Conservation (phyloP, 2,329 filamentous ascomycete genomes). For the Aspergillus fumigatiaffinis region DNA sequence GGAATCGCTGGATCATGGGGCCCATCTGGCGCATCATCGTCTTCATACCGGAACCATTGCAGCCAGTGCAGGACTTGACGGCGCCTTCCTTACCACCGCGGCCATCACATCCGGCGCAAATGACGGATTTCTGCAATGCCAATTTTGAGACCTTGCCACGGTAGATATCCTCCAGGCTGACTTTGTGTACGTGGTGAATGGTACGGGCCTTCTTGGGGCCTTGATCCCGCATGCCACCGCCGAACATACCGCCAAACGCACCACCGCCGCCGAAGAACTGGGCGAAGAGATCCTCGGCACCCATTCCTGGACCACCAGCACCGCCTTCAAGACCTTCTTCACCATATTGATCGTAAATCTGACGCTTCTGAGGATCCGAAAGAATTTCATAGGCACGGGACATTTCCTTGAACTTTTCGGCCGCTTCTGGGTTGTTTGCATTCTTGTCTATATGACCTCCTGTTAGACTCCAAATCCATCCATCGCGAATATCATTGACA, state of each 20-base stretch:
- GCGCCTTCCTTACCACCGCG: constrained; percentile 95
- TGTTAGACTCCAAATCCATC: not conserved
- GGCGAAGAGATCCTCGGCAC: constrained; percentile 90
- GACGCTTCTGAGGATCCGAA: constrained; percentile 85
- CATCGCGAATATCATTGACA: constrained; percentile 5
- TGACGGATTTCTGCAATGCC: constrained; percentile 93
- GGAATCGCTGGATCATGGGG: constrained; percentile 99
- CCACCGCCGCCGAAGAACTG: constrained; percentile 87
- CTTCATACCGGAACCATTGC: constrained; percentile 96
- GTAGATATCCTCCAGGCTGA: constrained; percentile 96
- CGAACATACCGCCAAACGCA: constrained; percentile 72
- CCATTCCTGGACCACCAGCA: constrained; percentile 80
- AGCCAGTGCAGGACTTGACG: constrained; percentile 88
- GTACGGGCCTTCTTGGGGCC: constrained; percentile 90
- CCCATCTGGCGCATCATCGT: constrained; percentile 99
- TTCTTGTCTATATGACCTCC: constrained; percentile 73
- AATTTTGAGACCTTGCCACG: constrained; percentile 96
- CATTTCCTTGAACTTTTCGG: constrained; percentile 98
- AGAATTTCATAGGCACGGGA: constrained; percentile 95
- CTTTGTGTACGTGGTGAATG: constrained; percentile 98
- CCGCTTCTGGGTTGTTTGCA: constrained; percentile 83
- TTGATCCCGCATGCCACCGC: constrained; percentile 70
- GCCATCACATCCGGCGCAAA: constrained; percentile 91
- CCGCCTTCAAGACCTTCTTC: constrained; percentile 90
- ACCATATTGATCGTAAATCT: constrained; percentile 94